Base-by-base conservation (phyloP, 345 rosid species). In the Cardamine resedifolia region DNA sequence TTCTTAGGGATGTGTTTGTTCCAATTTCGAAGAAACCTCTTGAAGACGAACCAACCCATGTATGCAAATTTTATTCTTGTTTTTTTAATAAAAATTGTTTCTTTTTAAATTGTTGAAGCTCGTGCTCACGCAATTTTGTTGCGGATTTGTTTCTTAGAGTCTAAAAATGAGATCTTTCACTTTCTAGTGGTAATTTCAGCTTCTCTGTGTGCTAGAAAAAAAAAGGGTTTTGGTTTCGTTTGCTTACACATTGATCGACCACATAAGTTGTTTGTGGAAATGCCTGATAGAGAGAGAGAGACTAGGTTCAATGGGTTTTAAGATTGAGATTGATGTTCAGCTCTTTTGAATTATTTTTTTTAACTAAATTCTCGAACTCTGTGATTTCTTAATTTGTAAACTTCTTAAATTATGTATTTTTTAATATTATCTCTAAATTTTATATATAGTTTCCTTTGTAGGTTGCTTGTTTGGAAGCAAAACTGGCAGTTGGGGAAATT, bases 301-400 rank as follows among this genome's bases (percentile, higher is more conserved):
- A 72, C 83, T 75, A 83, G 85, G 79, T 91, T 89, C 97, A 83
- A 77, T 87, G 97, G 71, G 83, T 78, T 83, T 83, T 68, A 78
- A 76, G 86, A 79, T 86, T 82, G 96, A 89, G 89, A 91, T 91
- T 89, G 80, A 76, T 86, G 88, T 85, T 86, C 81, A 85, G 80
- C 85, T 80, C 62, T 77, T 50, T 30, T 68, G 72, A 66, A 79
- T 80, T 77, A 27, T 58, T 36, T 60, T 60, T 74, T 11, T 24
- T 2, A 44, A 57, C 72, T 77, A 15, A 48, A 20, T 77, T 85
- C 86, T 87, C 77, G 90, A 73, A 66, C 79, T 84, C 71, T 85
- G 91, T 84, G 92, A 73, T 81, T 73, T 71, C 77, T 62, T 70
- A 20, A 50, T 58, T 77, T 58, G 43, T 58, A 65, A 71, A 65